phyloP scores from a whole-genome alignment of 1,139 yeast genomes.

The Hyphopichia khmerensis region DNA sequence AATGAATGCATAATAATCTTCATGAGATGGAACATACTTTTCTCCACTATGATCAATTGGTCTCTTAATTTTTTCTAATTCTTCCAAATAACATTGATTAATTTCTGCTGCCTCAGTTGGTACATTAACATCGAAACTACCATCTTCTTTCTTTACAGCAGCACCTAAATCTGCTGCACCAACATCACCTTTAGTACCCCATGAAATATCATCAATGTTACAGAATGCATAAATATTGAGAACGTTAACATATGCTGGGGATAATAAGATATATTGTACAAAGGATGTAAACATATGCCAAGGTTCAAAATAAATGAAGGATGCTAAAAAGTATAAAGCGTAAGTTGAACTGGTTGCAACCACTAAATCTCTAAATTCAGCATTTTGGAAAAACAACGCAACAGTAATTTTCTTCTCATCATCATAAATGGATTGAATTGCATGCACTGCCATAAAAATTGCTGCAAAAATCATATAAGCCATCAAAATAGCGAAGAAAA shows the following conservation, averaged over 20 bases:
- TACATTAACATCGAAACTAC: slow-evolving; percentile 63
- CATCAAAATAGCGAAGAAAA: slow-evolving; percentile 90
- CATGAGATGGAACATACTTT: slow-evolving; percentile 43
- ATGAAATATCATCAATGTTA: slow-evolving; percentile 92
- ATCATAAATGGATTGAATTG: slow-evolving; percentile 36
- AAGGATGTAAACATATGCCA: slow-evolving; percentile 92
- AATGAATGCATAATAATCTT: slow-evolving; percentile 76
- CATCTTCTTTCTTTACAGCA: slow-evolving; percentile 67
- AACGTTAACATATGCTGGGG: slow-evolving; percentile 91
- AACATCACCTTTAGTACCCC: slow-evolving; percentile 97
- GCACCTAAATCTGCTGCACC: slow-evolving; percentile 60
- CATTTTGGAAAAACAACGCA: slow-evolving; percentile 43
- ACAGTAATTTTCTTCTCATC: slow-evolving; percentile 46
- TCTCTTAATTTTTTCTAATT: slow-evolving; percentile 59
- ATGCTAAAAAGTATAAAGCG: slow-evolving; percentile 79
- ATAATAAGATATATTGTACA: slow-evolving; percentile 76
- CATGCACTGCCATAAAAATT: slow-evolving; percentile 47
- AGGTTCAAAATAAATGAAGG: slow-evolving; percentile 82
- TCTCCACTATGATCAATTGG: slow-evolving; percentile 28
- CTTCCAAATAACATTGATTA: slow-evolving; percentile 59
- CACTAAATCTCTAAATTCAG: slow-evolving; percentile 67
- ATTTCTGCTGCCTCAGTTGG: slow-evolving; percentile 65
- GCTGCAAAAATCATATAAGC: slow-evolving; percentile 79
- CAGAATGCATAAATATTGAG: slow-evolving; percentile 92
- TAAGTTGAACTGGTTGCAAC: slow-evolving; percentile 88